Base-by-base conservation (phyloP, 2,329 filamentous ascomycete species). In the Calonectria ilicicola region DNA sequence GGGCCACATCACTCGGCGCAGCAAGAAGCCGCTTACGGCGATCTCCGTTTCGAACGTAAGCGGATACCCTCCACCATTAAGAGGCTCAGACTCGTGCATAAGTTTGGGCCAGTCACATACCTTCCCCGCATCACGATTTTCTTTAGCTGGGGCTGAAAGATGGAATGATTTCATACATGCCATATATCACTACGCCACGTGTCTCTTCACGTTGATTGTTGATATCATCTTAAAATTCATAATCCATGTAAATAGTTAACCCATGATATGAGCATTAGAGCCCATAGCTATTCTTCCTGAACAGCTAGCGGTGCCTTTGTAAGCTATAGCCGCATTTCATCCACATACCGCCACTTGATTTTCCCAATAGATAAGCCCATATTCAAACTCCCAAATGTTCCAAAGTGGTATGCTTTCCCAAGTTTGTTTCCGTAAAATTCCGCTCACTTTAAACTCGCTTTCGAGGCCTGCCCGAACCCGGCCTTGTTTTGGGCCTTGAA, bases 401-500 rank as follows among this genome's bases (percentile, higher is more conserved):
- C 15, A 3, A 38, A 23, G 21, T 51, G 44, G 44, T 65, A 65
- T 65, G 23, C 21, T 49, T 49, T 17, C 53, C 21, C 23, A 40
- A 26, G 15, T 19, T 40, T 38, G 6, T 5, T n/a, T 14, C 42
- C 26, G 7, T 5, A 27, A 5, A 53, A 19, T 51, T n/a, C 23
- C 21, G 35, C 19, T 21, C 29, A 14, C 14, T 23, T 56, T 15
- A 67, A 46, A 40, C 15, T 29, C 69, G 46, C 21, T 64, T 70
- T 47, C 58, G 66, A n/a, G 71, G 67, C 49, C 71, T 63, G 15
- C 68, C 64, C 29, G 71, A 64, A 49, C 64, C 71, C 9, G 68
- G 67, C 42, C 56, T 70, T 15, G 71, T 73, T 58, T 68, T 73
- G 8, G 63, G 67, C 32, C 71, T 67, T 35, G 40, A 21, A 40